Percentiles rank a stretch among this genome's conserved stretches.
Evolutionary conservation across 2,329 filamentous ascomycete species (phyloP).

Genomic region (Samsoniella hepiali): DNA sequence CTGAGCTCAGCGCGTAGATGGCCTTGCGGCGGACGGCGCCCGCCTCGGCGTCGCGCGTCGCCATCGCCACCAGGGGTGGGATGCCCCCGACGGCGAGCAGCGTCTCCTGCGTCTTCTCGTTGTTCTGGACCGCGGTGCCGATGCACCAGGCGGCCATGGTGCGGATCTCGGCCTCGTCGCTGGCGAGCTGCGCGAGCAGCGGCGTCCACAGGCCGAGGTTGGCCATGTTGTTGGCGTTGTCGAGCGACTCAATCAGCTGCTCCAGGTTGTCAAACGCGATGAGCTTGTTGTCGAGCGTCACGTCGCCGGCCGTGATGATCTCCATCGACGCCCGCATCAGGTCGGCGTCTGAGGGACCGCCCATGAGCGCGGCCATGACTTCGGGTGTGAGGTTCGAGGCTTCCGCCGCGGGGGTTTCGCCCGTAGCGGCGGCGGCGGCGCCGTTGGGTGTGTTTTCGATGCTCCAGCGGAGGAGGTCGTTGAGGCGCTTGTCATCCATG

Average conservation of each 20-base stretch:
- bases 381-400: constrained; percentile 58
- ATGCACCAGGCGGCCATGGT: constrained; percentile 92
- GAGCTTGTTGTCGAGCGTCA: constrained; percentile 71
- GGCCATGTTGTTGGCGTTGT: constrained; percentile 95
- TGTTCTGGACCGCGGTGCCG: constrained; percentile 95
- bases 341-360: constrained; percentile 84
- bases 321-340: constrained; percentile 85
- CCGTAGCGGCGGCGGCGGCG: constrained; percentile 32
- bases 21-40: constrained; percentile 77
- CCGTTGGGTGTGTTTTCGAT: constrained; percentile 46
- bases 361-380: constrained; percentile 71
- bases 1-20: constrained; percentile 82
- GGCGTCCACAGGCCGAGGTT: constrained; percentile 78
- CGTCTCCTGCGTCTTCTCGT: constrained; percentile 77
- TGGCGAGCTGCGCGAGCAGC: constrained; percentile 65
- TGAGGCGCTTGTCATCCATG: constrained; percentile 59
- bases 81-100: constrained; percentile 63
- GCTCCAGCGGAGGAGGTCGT: constrained; percentile 77
- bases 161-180: constrained; percentile 68
- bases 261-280: constrained; percentile 93
- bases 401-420: constrained; percentile 21
- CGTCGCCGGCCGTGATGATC: constrained; percentile 61
- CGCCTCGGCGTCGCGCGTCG: constrained; percentile 56
- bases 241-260: constrained; percentile 84
- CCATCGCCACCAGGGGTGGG: constrained; percentile 64